These are phyloP conservation scores for Piper betle DNA, from an alignment of 164 flowering plant species.

Conservation along the genomic window DNA sequence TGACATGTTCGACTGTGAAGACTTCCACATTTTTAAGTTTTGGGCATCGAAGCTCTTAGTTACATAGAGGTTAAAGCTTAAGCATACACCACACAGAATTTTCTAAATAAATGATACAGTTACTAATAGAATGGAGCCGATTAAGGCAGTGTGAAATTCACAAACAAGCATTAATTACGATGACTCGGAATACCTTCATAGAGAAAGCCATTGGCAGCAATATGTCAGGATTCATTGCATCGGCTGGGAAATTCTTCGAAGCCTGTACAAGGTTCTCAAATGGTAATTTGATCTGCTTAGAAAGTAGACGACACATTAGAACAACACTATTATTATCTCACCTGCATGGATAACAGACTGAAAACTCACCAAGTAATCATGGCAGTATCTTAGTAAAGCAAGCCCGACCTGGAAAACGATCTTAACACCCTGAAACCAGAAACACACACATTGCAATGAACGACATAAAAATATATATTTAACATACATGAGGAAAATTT, in stretches of 20 bases:
- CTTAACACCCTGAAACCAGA: conserved; percentile 59
- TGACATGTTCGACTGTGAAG: not conserved
- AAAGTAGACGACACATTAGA: conserved; percentile 2
- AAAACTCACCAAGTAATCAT: conserved; percentile 72
- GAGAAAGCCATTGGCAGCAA: conserved; percentile 91
- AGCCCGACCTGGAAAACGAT: conserved; percentile 92
- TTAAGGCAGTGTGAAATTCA: not conserved
- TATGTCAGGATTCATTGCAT: conserved; percentile 87
- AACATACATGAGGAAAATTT: too few relatives aligned
- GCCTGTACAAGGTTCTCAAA: conserved; percentile 91
- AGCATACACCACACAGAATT: not conserved
- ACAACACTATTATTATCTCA: not conserved
- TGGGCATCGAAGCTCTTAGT: not conserved
- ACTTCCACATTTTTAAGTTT: not conserved
- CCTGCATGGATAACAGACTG: not conserved
- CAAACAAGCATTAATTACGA: not conserved
- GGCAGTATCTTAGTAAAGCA: conserved; percentile 79
- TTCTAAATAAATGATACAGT: not conserved
- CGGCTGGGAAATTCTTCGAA: conserved; percentile 82
- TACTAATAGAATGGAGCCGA: too few relatives aligned
- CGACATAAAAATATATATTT: too few relatives aligned
- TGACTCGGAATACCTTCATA: conserved; percentile 41
- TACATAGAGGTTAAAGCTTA: not conserved
- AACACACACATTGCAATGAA: not conserved
- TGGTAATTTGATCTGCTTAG: conserved; percentile 60